A percentile compares a stretch with the other conserved stretches of the same genome.
Conservation (phyloP, 2,329 filamentous ascomycete species). For the Fusarium nodosum region DNA sequence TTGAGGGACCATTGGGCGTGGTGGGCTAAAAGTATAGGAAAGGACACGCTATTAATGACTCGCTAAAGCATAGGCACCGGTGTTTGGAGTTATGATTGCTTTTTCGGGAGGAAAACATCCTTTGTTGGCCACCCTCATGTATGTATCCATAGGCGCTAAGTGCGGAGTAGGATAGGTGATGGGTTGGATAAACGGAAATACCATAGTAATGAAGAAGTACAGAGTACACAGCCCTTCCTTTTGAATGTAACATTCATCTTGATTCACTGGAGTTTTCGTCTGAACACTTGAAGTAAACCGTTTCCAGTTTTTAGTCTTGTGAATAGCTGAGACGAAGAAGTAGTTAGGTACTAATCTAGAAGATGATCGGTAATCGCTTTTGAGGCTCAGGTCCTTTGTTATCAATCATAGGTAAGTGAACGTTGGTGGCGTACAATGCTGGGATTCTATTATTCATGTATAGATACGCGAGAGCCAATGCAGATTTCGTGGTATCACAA, state of each 20-base stretch:
- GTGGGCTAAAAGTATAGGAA: slow-evolving; percentile 19
- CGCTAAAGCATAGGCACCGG: slow-evolving; percentile 30
- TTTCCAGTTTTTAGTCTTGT: neutral
- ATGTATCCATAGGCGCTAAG: neutral
- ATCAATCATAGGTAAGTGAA: neutral
- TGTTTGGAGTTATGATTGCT: slow-evolving; percentile 27
- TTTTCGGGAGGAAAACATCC: slow-evolving; percentile 10
- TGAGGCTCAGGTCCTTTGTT: neutral
- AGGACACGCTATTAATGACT: slow-evolving; percentile 10
- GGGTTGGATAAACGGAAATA: neutral
- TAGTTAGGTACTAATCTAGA: neutral
- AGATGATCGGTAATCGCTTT: no score
- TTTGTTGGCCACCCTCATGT: neutral
- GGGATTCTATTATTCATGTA: neutral
- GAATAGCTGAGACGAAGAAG: neutral
- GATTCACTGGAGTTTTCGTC: neutral
- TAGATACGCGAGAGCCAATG: neutral
- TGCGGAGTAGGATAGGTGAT: neutral
- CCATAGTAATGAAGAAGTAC: slow-evolving; percentile 2
- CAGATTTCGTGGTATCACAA: neutral
- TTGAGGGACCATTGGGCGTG: slow-evolving; percentile 35
- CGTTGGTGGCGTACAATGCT: slow-evolving; percentile 34
- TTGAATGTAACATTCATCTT: neutral
- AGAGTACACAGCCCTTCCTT: neutral
- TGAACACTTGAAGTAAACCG: neutral